phyloP scores from a whole-genome alignment of 768 basidiomycete species.

The Amanita rubescens region DNA sequence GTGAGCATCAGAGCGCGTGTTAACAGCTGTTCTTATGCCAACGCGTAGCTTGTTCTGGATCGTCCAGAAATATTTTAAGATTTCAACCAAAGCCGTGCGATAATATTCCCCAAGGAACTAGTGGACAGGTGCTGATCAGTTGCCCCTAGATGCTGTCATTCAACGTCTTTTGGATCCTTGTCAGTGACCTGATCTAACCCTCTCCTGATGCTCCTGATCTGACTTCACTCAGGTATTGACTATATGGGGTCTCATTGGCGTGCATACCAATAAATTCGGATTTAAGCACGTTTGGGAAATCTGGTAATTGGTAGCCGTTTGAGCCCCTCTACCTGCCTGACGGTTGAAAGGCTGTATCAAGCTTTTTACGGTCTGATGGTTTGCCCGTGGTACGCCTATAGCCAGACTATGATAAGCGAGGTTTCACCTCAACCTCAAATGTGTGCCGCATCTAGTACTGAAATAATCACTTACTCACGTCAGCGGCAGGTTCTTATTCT shows the following conservation, averaged over 20 bases:
- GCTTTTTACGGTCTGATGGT: conserved; percentile 67
- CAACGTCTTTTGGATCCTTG: conserved; percentile 68
- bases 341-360: conserved; percentile 51
- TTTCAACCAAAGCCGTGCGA: conserved; percentile 55
- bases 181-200: conserved; percentile 18
- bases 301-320: conserved; percentile 33
- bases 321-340: background rate
- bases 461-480: background rate
- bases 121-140: background rate
- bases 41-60: conserved; percentile 52
- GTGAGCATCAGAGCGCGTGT: conserved; percentile 26
- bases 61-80: conserved; percentile 55
- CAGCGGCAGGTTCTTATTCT: conserved; percentile 53
- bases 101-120: background rate
- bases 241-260: conserved; percentile 72
- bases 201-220: background rate
- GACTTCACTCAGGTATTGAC: conserved; percentile 41
- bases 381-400: conserved; percentile 77
- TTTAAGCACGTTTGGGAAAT: conserved; percentile 84
- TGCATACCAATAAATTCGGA: conserved; percentile 65
- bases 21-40: background rate
- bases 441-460: conserved; percentile 24
- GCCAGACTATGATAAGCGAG: conserved; percentile 79
- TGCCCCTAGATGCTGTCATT: conserved; percentile 55
- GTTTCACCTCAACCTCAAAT: conserved; percentile 69